Conservation (phyloP, 495 filamentous ascomycete genomes). For the Penicillium manginii region DNA sequence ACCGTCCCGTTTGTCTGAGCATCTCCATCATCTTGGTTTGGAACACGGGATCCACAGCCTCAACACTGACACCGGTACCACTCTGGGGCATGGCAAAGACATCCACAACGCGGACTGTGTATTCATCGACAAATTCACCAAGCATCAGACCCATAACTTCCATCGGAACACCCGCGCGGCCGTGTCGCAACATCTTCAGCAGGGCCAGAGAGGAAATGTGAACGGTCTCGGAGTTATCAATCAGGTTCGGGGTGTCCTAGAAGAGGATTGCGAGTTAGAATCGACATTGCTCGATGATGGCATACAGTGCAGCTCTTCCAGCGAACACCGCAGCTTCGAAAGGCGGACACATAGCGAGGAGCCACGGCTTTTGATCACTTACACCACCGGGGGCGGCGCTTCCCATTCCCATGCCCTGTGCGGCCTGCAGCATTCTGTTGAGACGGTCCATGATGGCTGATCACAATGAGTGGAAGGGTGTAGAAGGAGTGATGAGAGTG, state of each 20-base stretch:
- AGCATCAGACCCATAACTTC: slow-evolving; percentile 99
- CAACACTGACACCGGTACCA: slow-evolving; percentile 96
- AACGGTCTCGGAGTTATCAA: slow-evolving; percentile 99
- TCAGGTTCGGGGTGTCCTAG: slow-evolving; percentile 83
- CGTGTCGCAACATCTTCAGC: slow-evolving; percentile 97
- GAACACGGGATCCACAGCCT: slow-evolving; percentile 97
- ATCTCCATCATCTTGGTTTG: slow-evolving; percentile 99
- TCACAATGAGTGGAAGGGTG: slow-evolving; percentile 23
- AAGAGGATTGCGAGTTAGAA: slow-evolving; percentile 17
- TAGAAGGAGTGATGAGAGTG: slow-evolving; percentile 20
- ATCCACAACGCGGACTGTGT: slow-evolving; percentile 95
- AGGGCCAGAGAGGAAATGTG: slow-evolving; percentile 98
- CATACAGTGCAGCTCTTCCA: background rate
- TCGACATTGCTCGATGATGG: background rate
- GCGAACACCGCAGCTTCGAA: slow-evolving; percentile 7
- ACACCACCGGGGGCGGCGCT: slow-evolving; percentile 76
- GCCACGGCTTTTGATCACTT: slow-evolving; percentile 43
- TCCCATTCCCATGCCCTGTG: slow-evolving; percentile 76
- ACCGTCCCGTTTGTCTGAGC: slow-evolving; percentile 95
- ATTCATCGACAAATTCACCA: slow-evolving; percentile 98
- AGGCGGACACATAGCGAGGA: slow-evolving; percentile 12
- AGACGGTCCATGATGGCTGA: slow-evolving; percentile 76
- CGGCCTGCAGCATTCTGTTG: slow-evolving; percentile 77
- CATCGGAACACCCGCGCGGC: slow-evolving; percentile 97
- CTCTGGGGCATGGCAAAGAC: slow-evolving; percentile 99